Evolutionary conservation across 768 basidiomycete species (phyloP), one percentile per base, ranked within the genome.

Genomic region (Naganishia antarctica): DNA sequence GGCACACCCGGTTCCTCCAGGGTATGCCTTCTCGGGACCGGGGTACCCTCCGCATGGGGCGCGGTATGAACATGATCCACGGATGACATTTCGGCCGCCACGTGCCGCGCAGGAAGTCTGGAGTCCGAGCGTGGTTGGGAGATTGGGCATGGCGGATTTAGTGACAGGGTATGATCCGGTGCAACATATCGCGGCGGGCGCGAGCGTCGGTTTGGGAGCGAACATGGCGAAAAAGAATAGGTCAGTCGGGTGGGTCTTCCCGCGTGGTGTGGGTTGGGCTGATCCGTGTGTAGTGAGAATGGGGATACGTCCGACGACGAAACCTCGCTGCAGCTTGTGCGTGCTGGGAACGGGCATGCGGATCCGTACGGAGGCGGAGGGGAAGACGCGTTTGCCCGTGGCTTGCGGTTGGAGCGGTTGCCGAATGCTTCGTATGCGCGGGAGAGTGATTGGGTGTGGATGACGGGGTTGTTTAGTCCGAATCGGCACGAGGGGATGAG

Each of bases 361-460:
- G n/a, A n/a, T n/a, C n/a, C n/a, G n/a, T n/a, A n/a, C n/a, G n/a
- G n/a, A 21, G 50, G 7, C 11, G 29, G 29, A n/a, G 50, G 32
- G 18, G 53, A 57, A 31, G 53, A 57, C 15, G 34, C 34, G 1
- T 57, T 50, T 18, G 29, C 45, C 9, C 49, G 16, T 18, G 48
- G 47, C 46, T 37, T 61, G 11, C 23, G 25, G 29, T 32, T 60
- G 4, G 66, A 67, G 32, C 37, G 66, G 1, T 15, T 67, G 21
- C 66, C 66, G 26, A 62, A 67, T 44, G 53, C 47, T 11, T 60
- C 26, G 23, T 67, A 67, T 50, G 61, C 66, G 2, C 23, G 66
- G 47, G 61, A 67, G 26, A 61, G 60, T 31, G 61, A 67, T 49
- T 67, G 66, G 66, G 50, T 48, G 41, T 67, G 66, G 66, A 67